A percentile compares a stretch with the other conserved stretches of the same genome.
These are phyloP conservation scores for Lotmaria passim DNA, from an alignment of 208 protist genomes.

Conservation along the genomic window DNA sequence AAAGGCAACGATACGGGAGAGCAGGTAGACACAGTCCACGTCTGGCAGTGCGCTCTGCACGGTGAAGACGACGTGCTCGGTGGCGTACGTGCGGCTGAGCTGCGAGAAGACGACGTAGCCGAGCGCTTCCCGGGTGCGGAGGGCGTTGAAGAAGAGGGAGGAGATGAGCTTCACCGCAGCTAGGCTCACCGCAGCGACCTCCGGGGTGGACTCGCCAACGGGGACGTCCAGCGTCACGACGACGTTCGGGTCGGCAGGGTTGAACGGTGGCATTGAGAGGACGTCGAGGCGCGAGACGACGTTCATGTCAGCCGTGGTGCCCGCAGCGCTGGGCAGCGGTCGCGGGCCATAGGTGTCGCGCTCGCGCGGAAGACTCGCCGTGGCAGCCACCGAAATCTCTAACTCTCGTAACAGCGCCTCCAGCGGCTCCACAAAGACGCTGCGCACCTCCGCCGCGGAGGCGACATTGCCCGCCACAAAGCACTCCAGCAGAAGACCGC, in stretches of 20 bases:
- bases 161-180: constrained; percentile 50
- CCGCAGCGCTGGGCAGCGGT: neutral
- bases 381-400: constrained; percentile 28
- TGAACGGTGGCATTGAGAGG: constrained; percentile 53
- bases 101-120: constrained; percentile 78
- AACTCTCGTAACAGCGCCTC: constrained; percentile 38
- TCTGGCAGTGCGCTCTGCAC: constrained; percentile 60
- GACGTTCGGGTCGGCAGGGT: constrained; percentile 50
- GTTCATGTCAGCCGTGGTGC: neutral
- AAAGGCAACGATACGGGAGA: constrained; percentile 80
- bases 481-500: constrained; percentile 67
- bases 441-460: constrained; percentile 37
- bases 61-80: constrained; percentile 52
- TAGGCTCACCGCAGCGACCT: constrained; percentile 38
- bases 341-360: constrained; percentile 57
- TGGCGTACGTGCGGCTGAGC: constrained; percentile 21
- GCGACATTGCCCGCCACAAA: constrained; percentile 69
- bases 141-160: constrained; percentile 69
- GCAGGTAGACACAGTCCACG: constrained; percentile 65
- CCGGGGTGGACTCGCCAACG: constrained; percentile 57
- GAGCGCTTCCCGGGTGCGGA: constrained; percentile 80
- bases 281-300: constrained; percentile 43
- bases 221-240: constrained; percentile 58
- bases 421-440: constrained; percentile 30
- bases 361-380: constrained; percentile 45